Evolutionary conservation across 2,329 filamentous ascomycete species (phyloP), one percentile per base, ranked within the genome.

Genomic region (Emmonsiellopsis sp.): DNA sequence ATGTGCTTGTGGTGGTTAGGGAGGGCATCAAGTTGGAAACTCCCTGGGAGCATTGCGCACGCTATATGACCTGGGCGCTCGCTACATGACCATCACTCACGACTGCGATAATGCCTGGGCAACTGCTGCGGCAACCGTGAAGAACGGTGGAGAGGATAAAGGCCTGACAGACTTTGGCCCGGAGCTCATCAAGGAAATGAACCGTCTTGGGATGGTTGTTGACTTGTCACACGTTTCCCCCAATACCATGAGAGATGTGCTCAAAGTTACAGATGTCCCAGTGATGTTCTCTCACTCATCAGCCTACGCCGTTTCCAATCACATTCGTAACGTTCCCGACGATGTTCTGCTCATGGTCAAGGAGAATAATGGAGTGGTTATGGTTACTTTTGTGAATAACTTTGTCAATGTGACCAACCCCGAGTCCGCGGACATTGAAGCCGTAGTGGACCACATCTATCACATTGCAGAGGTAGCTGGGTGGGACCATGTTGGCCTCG

Each of bases 311-410:
- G 43, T 66, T 1, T 61, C 56, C 37, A 58, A 60, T 9, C 67
- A 72, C 55, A 61, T 66, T 5, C 65, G 73, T 1, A 72, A 75
- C 47, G 72, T 72, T 1, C 71, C 72, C 1, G 72, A 75, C 42
- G 69, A 72, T 44, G 66, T 75, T 2, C 59, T 75, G 2, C 58
- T 63, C 4, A 56, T 57, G 2, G 57, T 75, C 0, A 65, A 64
- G 34, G 54, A 61, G 2, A 75, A 74, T 31, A 62, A 65, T 1
- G 72, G 73, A 0, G 63, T 75, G 8, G 61, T 74, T 7, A 75
- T 74, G 72, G 64, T 69, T 0, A 66, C 67, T 0, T 73, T 73
- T 41, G 62, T 72, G n/a, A 67, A 67, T 13, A 50, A 57, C 62
- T 51, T 68, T 60, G 51, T 66, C 56, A 58, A 63, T 59, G 54